Evolutionary conservation across 768 basidiomycete genomes (phyloP), one percentile per base, ranked within the genome.

Genomic region (Chiua virens): DNA sequence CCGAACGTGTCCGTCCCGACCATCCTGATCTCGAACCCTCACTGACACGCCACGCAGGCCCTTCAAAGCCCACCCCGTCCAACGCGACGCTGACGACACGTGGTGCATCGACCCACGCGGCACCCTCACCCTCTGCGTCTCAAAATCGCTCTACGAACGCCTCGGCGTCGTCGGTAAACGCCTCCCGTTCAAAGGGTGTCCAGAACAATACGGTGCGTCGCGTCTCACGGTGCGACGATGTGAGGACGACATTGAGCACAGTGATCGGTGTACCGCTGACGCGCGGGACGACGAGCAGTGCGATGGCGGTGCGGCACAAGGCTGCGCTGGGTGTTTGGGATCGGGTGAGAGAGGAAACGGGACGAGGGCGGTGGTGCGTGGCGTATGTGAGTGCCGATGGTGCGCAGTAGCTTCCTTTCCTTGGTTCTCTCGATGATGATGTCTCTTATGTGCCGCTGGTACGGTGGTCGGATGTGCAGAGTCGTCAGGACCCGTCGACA

Each of bases 91-190:
- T 5, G 79, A 82, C 27, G 86, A 87, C 53, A 75, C 74, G 3
- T 90, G 89, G 88, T 86, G 84, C 59, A 72, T 88, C n/a, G n/a
- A n/a, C n/a, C n/a, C n/a, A n/a, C n/a, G n/a, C n/a, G n/a, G n/a
- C n/a, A n/a, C n/a, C n/a, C n/a, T n/a, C n/a, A n/a, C n/a, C 0
- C 63, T 88, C 18, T 79, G 72, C 23, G 73, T 83, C 6, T 73
- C 73, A 38, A 83, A 82, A 63, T 70, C 71, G 17, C 79, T 80
- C 1, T 88, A 88, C 61, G 77, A 86, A 56, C 66, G 67, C 8
- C 73, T 88, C 8, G 86, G 87, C 2, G 58, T 88, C 15, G 72
- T 80, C 0, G 87, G 89, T 5, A 67, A 69, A 50, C 74, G 71
- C 23, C 52, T 86, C 39, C 78, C 81, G 0, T 85, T 82, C 66